These are phyloP conservation scores for Aspergillus brunneoviolaceus DNA, from an alignment of 2,329 filamentous ascomycete species.

Conservation along the genomic window DNA sequence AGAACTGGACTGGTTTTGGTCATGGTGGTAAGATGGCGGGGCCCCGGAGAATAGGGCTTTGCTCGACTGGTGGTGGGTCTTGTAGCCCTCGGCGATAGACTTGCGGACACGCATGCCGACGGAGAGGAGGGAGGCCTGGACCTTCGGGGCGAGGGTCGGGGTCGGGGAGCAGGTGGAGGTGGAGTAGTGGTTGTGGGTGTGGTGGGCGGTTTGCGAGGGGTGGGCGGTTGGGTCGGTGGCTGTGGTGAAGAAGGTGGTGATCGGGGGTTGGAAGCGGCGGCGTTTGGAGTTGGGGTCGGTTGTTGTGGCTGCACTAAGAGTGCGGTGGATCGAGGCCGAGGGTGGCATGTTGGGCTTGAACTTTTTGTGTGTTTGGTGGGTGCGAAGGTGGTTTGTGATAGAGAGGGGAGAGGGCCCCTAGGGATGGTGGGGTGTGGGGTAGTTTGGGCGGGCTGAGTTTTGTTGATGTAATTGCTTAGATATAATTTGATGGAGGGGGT, in stretches of 20 bases:
- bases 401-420: neutral
- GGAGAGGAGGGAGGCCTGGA: conserved; percentile 80
- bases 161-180: conserved; percentile 41
- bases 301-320: conserved; percentile 9
- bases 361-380: neutral
- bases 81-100: conserved; percentile 90
- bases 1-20: too few relatives aligned
- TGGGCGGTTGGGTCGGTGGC: neutral
- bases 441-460: too few relatives aligned
- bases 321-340: conserved; percentile 5
- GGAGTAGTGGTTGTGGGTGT: conserved; percentile 44
- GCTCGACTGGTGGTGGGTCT: conserved; percentile 53
- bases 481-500: too few relatives aligned
- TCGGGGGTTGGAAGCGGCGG: conserved; percentile 47
- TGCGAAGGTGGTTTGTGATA: neutral
- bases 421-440: neutral
- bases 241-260: conserved; percentile 40
- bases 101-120: conserved; percentile 96
- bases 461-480: too few relatives aligned
- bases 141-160: conserved; percentile 59
- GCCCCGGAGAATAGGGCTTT: too few relatives aligned
- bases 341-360: conserved; percentile 17
- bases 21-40: too few relatives aligned
- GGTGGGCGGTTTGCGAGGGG: conserved; percentile 14
- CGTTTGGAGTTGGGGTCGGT: conserved; percentile 34